Evolutionary conservation across 305 asterid species (phyloP), one percentile per base, ranked within the genome.

Genomic region (Solanum hybrid): DNA sequence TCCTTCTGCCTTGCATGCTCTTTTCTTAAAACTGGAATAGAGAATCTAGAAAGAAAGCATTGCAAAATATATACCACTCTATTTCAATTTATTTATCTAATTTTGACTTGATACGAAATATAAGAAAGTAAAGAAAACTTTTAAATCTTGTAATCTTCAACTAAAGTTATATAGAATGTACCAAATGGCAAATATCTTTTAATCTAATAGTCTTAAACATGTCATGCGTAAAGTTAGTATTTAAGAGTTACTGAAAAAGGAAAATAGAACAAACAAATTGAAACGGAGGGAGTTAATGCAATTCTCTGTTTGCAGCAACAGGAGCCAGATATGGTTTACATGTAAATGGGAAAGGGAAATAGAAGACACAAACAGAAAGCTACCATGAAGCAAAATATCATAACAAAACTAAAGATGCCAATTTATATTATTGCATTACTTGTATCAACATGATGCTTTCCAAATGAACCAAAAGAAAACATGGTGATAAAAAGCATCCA

Each of bases 381-480:
- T 1, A 37, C 2, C 13, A 39, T 80, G 35, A 8, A 39, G 64
- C 36, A 37, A 39, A 33, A 39, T 7, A 24, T n/a, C 28, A 64
- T 22, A 79, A 11, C 86, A 36, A 78, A 78, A 79, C 28, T 20
- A 81, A 82, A 64, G 26, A 40, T 5, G 5, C 37, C 71, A 46
- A 42, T 83, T 42, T 46, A 42, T 28, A 46, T 83, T 83, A 83
- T 83, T 83, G 87, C 87, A 83, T 46, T 29, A 46, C 87, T 31
- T 83, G 74, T 18, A 46, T 46, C 87, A 31, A 46, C 73, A 83
- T 36, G 34, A 83, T 83, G 37, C 28, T 46, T 42, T 46, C 87
- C 73, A 29, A 46, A 29, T 42, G 87, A 83, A 46, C 87, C 74
- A 83, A 83, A 83, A 42, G 87, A 46, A 51, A 82, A 26, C 71